Evolutionary conservation across 140 eudicot genomes (phyloP).

Genomic region (Stevia rebaudiana): DNA sequence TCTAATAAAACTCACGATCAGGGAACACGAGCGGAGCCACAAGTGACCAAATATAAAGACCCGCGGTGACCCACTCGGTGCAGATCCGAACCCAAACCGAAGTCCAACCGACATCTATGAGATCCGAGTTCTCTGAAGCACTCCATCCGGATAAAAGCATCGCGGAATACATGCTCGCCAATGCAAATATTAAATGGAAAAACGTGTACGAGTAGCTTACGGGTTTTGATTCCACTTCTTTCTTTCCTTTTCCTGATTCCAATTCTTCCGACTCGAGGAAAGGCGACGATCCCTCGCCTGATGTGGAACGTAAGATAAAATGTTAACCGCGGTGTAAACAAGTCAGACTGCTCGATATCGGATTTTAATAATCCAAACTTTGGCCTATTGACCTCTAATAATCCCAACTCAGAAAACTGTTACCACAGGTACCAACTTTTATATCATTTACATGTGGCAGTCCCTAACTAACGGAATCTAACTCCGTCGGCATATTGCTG

Average conservation of each 20-base stretch:
- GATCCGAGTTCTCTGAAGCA: conserved; percentile 65
- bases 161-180: conserved; percentile 98
- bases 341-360: too few relatives aligned
- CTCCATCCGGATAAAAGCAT: conserved; percentile 99
- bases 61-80: conserved; percentile 97
- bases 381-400: too few relatives aligned
- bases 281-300: conserved; percentile 63
- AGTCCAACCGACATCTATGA: conserved; percentile 95
- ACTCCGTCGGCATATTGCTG: too few relatives aligned
- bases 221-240: conserved; percentile 57
- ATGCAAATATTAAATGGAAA: conserved; percentile 91
- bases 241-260: conserved; percentile 64
- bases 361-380: too few relatives aligned
- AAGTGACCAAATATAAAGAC: conserved; percentile 86
- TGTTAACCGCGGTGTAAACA: not conserved
- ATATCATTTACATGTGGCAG: too few relatives aligned
- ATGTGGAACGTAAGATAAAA: not conserved
- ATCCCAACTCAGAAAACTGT: too few relatives aligned
- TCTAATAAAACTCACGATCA: conserved; percentile 76
- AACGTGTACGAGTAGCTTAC: conserved; percentile 83
- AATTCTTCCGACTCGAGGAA: conserved; percentile 62
- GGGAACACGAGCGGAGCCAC: conserved; percentile 77
- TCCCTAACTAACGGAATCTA: too few relatives aligned
- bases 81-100: conserved; percentile 95
- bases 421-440: too few relatives aligned